Percentiles rank a stretch among this genome's conserved stretches.
Evolutionary conservation across 2,329 filamentous ascomycete species (phyloP).

Genomic region (Venturiaceae sp.): DNA sequence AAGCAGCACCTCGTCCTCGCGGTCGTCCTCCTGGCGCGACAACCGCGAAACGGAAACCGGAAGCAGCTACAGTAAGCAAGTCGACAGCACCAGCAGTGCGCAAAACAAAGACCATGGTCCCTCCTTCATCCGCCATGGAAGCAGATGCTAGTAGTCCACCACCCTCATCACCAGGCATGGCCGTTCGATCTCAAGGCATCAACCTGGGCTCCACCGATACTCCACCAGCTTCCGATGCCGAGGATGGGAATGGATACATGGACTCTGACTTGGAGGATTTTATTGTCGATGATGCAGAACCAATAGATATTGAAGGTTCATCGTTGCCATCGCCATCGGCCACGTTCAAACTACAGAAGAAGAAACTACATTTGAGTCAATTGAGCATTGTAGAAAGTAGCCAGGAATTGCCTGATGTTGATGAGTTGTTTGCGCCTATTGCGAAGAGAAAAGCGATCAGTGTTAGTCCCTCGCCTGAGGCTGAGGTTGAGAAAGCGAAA

Average conservation of each 20-base stretch:
- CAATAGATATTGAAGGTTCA: background rate
- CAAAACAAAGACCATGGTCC: background rate
- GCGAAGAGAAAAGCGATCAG: background rate
- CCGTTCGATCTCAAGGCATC: conserved; percentile 6
- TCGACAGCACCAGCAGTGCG: background rate
- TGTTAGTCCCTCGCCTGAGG: background rate
- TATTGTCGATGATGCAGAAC: conserved; percentile 8
- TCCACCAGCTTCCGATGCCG: background rate
- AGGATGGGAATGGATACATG: background rate
- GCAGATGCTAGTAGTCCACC: conserved; percentile 9
- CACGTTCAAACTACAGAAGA: background rate
- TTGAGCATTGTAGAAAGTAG: conserved; percentile 7
- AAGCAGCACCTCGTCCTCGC: background rate
- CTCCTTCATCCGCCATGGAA: conserved; percentile 4
- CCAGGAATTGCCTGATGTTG: conserved; percentile 5
- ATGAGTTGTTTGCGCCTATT: background rate
- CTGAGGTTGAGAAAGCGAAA: background rate
- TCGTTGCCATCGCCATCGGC: conserved; percentile 3
- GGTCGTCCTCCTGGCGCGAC: conserved; percentile 1
- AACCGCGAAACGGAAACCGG: background rate
- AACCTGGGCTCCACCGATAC: conserved; percentile 8
- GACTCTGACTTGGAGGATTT: conserved; percentile 10
- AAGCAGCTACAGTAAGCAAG: background rate
- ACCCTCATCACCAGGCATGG: conserved; percentile 4
- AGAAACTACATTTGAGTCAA: background rate